A percentile compares a stretch with the other conserved stretches of the same genome.
Conservation (phyloP, 768 basidiomycete species). For the Mycena polygramma region DNA sequence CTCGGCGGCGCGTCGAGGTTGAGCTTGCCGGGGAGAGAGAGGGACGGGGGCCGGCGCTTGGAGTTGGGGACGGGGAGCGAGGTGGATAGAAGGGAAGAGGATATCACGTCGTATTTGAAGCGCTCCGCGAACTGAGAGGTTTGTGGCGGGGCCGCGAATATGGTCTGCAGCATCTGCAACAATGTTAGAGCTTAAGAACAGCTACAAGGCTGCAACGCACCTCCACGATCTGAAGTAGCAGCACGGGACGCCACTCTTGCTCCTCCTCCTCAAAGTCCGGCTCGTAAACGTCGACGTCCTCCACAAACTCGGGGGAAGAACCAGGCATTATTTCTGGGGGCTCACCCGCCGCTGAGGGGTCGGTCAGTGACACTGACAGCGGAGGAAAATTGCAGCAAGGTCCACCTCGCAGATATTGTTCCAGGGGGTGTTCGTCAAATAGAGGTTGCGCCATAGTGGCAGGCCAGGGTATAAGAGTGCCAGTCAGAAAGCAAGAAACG, state of each 20-base stretch:
- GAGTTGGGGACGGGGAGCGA: conserved; percentile 59
- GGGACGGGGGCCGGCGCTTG: conserved; percentile 49
- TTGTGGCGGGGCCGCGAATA: conserved; percentile 52
- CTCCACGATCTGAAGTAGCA: conserved; percentile 53
- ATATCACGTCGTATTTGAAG: conserved; percentile 89
- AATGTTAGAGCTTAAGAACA: conserved; percentile 25
- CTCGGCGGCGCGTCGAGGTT: conserved; percentile 41
- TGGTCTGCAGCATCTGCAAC: conserved; percentile 52
- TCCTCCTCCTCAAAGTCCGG: conserved; percentile 44
- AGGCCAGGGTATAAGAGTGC: conserved; percentile 36
- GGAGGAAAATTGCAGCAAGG: conserved; percentile 27
- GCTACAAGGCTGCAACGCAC: conserved; percentile 47
- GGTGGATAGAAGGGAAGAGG: conserved; percentile 79
- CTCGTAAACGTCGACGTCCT: conserved; percentile 52
- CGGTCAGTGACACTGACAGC: background rate
- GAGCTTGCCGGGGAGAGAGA: conserved; percentile 64
- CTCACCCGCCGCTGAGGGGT: conserved; percentile 69
- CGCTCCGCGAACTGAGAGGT: conserved; percentile 75
- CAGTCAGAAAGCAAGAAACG: conserved; percentile 26
- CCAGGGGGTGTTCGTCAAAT: conserved; percentile 83
- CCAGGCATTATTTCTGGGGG: conserved; percentile 70
- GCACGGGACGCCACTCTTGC: conserved; percentile 51
- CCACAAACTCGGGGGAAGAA: conserved; percentile 54
- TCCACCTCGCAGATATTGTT: conserved; percentile 78
- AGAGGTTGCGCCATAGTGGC: conserved; percentile 79